phyloP scores from a whole-genome alignment of 352 stramenopile species.

The Globisporangium emineosum region DNA sequence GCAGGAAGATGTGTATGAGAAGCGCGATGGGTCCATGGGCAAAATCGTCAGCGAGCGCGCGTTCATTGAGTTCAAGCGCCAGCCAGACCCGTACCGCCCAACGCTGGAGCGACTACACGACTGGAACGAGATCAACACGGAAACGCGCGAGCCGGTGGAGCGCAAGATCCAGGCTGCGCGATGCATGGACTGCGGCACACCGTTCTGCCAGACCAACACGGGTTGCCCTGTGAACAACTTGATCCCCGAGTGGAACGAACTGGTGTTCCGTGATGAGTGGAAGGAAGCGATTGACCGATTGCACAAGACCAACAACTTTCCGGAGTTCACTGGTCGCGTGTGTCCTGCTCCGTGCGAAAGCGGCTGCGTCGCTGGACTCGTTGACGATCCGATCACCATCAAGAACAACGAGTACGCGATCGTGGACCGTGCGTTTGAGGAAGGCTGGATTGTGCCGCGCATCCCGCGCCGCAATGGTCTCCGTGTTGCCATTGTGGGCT shows the following conservation, averaged over 20 bases:
- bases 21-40: conserved; percentile 67
- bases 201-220: conserved; percentile 98
- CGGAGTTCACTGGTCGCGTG: conserved; percentile 97
- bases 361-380: conserved; percentile 93
- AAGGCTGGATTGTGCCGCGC: conserved; percentile 94
- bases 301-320: conserved; percentile 99
- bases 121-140: conserved; percentile 97
- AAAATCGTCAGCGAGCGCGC: conserved; percentile 68
- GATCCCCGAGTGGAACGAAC: conserved; percentile 98
- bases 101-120: conserved; percentile 92
- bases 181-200: conserved; percentile 99
- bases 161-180: conserved; percentile 93
- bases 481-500: conserved; percentile 95
- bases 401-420: conserved; percentile 99
- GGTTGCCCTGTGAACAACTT: conserved; percentile 98
- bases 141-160: conserved; percentile 82
- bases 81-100: conserved; percentile 92
- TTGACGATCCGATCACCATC: conserved; percentile 97
- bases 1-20: conserved; percentile 35
- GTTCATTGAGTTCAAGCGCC: conserved; percentile 81
- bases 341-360: conserved; percentile 97
- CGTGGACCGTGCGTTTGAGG: conserved; percentile 94
- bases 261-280: conserved; percentile 97
- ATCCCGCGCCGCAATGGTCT: conserved; percentile 93
- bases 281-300: conserved; percentile 94